phyloP scores from a whole-genome alignment of 2,329 filamentous ascomycete genomes.

The Gaeumannomyces tritici region DNA sequence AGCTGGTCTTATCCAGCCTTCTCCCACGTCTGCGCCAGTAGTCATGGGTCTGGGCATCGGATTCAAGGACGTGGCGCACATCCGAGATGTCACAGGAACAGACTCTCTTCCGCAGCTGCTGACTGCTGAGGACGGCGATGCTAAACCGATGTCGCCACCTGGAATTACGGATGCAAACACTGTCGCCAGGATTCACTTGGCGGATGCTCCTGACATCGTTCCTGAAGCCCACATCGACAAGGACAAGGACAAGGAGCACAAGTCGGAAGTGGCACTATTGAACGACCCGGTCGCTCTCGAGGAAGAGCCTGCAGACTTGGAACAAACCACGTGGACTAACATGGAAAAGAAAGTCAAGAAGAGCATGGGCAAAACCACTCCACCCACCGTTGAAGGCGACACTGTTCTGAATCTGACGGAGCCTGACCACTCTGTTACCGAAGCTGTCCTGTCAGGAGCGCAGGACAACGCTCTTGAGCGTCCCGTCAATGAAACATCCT shows the following conservation, averaged over 20 bases:
- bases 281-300: neutral
- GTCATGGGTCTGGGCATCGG: neutral
- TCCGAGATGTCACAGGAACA: neutral
- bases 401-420: neutral
- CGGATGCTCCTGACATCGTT: neutral
- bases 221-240: neutral
- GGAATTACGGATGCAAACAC: neutral
- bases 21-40: neutral
- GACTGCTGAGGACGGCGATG: neutral
- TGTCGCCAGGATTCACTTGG: neutral
- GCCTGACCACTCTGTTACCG: neutral
- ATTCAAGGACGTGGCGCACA: neutral
- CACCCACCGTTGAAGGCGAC: neutral
- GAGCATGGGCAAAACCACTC: neutral
- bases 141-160: neutral
- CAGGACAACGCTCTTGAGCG: too few relatives aligned
- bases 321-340: conserved; percentile 9
- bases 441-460: neutral
- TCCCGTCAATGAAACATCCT: neutral
- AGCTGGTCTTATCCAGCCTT: neutral
- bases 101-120: too few relatives aligned
- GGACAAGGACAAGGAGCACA: neutral
- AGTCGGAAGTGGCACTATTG: neutral
- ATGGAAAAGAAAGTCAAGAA: conserved; percentile 30
- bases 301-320: neutral